Base-by-base conservation (phyloP, 371 early-diverging fungal genomes). In the Lichtheimia corymbifera region DNA sequence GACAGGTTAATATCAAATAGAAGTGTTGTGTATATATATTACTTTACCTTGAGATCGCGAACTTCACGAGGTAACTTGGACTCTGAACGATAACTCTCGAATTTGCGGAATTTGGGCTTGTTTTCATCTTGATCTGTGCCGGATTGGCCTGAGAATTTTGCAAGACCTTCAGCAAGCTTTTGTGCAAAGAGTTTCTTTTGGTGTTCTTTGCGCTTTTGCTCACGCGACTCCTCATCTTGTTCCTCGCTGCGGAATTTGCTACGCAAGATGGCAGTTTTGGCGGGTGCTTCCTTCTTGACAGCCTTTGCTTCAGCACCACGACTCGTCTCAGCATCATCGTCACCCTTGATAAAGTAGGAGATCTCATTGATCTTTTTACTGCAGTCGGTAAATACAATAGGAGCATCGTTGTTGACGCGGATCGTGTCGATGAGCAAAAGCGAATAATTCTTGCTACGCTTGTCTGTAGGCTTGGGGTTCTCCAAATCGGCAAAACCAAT, bases 31-130 rank as follows among this genome's bases (percentile, higher is more conserved):
- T 35, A 35, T 35, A 2, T 35, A 9, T 5, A 11, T 11, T 44
- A 22, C 7, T 20, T 65, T 84, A 79, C 82, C 58, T 76, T 77
- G 20, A 91, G 76, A 27, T 88, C 82, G 30, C 79, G 79, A 47
- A 87, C 85, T 56, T 87, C 85, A 55, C 84, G 86, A 13, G 99
- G 99, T 28, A 98, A 64, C 28, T 87, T 85, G 0, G 90, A 81
- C 51, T 97, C 97, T 50, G 93, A 85, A 66, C 92, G 88, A 77
- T 99, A 99, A 80, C 94, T 93, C 71, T 97, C 98, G 74, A 94
- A 97, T 68, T 90, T 88, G 50, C 86, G 83, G 70, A 95, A 93
- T 6, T 83, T 83, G 5, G 84, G 86, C 70, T 91, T 84, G 45
- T 87, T 83, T 47, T 88, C 85, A 49, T 83, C 85, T 41, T 84